Conservation (phyloP, 2,329 filamentous ascomycete genomes). For the Zalaria obscura region DNA sequence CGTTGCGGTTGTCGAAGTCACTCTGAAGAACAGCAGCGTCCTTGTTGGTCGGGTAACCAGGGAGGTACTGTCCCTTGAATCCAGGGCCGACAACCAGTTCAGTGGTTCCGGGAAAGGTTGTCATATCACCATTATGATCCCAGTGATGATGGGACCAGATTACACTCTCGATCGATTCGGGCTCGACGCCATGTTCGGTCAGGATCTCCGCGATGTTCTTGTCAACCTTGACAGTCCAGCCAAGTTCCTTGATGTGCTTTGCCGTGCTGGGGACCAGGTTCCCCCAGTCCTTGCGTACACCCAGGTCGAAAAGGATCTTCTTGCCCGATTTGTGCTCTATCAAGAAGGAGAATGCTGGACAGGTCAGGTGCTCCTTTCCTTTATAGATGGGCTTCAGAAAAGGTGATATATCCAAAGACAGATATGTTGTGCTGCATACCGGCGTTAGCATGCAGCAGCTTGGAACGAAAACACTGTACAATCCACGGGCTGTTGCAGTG, state of each 20-base stretch:
- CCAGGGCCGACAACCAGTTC: slow-evolving; percentile 34
- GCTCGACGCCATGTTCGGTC: slow-evolving; percentile 23
- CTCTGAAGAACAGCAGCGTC: slow-evolving; percentile 24
- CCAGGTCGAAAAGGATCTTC: slow-evolving; percentile 33
- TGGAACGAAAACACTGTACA: too few species aligned
- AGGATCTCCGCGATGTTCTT: slow-evolving; percentile 29
- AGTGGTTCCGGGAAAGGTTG: slow-evolving; percentile 27
- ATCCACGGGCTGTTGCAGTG: background rate
- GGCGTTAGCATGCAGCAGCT: too few species aligned
- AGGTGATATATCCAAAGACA: slow-evolving; percentile 14
- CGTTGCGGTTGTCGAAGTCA: slow-evolving; percentile 24
- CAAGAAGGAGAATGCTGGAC: slow-evolving; percentile 32
- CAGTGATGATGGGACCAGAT: slow-evolving; percentile 21
- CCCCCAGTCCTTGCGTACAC: slow-evolving; percentile 30
- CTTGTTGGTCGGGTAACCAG: slow-evolving; percentile 29
- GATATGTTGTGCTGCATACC: slow-evolving; percentile 14
- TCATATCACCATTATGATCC: slow-evolving; percentile 25
- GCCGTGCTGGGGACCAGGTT: slow-evolving; percentile 20
- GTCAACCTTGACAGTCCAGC: slow-evolving; percentile 24
- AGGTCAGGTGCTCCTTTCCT: slow-evolving; percentile 20
- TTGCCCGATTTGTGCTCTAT: slow-evolving; percentile 30
- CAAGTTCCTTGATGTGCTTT: slow-evolving; percentile 16
- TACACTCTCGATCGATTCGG: slow-evolving; percentile 17
- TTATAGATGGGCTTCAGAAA: slow-evolving; percentile 26
- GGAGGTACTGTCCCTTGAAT: slow-evolving; percentile 26